Conservation (phyloP, 2,329 filamentous ascomycete species). For the Colletotrichum agaves region DNA sequence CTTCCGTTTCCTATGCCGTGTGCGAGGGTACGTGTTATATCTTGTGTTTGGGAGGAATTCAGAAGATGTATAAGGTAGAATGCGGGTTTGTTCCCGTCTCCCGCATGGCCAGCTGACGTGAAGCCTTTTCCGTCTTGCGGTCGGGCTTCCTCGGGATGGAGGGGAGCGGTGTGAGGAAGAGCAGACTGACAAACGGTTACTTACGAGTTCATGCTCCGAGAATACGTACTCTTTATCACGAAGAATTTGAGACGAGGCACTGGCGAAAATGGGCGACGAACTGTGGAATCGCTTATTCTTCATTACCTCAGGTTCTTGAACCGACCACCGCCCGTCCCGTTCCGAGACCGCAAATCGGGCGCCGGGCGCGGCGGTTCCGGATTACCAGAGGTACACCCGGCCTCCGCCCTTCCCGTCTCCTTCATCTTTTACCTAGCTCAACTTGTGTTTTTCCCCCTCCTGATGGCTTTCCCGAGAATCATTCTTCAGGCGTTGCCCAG, state of each 20-base stretch:
- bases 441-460: too few relatives aligned
- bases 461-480: too few relatives aligned
- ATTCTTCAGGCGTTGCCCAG: conserved; percentile 53
- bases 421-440: not conserved
- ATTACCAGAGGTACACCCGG: not conserved
- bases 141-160: conserved; percentile 1
- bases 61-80: not conserved
- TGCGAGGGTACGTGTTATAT: not conserved
- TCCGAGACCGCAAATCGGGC: conserved; percentile 14
- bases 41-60: not conserved
- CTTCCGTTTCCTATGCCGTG: too few relatives aligned
- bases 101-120: not conserved
- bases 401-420: not conserved
- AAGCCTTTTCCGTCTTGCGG: not conserved
- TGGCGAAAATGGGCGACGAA: not conserved
- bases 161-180: conserved; percentile 16
- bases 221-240: not conserved
- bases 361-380: conserved; percentile 10
- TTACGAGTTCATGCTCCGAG: not conserved
- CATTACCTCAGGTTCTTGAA: not conserved
- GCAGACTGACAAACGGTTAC: conserved; percentile 3
- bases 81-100: not conserved
- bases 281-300: conserved; percentile 19
- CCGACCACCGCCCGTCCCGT: conserved; percentile 2
- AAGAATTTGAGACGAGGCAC: not conserved